Evolutionary conservation across 306 rosid genomes (phyloP).

Genomic region (Lotus japonicus): DNA sequence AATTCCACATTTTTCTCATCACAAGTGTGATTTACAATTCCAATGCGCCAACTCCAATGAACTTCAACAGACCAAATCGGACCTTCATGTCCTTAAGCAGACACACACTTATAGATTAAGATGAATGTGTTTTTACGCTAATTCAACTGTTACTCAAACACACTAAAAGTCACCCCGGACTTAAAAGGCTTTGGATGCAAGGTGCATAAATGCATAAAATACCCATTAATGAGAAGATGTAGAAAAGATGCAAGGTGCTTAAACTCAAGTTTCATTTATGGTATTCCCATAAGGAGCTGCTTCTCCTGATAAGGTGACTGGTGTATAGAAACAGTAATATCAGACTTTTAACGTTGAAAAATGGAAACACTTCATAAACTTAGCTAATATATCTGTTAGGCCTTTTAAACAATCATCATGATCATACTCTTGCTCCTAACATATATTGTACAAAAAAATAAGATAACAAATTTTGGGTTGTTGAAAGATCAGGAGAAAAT

Average conservation of each 20-base stretch:
- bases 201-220: too few relatives aligned
- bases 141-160: too few relatives aligned
- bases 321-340: not conserved
- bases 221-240: too few relatives aligned
- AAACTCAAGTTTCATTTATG: not conserved
- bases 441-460: not conserved
- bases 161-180: too few relatives aligned
- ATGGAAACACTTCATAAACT: constrained; percentile 10
- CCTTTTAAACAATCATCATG: constrained; percentile 22
- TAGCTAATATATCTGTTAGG: constrained; percentile 6
- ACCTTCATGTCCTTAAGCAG: too few relatives aligned
- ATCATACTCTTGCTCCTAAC: constrained; percentile 13
- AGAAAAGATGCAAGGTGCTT: not conserved
- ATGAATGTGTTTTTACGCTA: too few relatives aligned
- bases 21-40: too few relatives aligned
- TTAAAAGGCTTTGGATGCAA: too few relatives aligned
- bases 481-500: constrained; percentile 22
- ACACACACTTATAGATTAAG: too few relatives aligned
- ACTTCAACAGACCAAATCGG: too few relatives aligned
- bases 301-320: not conserved
- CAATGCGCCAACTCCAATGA: too few relatives aligned
- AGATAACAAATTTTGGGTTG: not conserved
- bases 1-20: too few relatives aligned
- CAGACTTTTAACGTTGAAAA: not conserved
- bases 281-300: not conserved